Evolutionary conservation across 1,284 basidiomycete species (phyloP).

Genomic region (Peniophora sp.): DNA sequence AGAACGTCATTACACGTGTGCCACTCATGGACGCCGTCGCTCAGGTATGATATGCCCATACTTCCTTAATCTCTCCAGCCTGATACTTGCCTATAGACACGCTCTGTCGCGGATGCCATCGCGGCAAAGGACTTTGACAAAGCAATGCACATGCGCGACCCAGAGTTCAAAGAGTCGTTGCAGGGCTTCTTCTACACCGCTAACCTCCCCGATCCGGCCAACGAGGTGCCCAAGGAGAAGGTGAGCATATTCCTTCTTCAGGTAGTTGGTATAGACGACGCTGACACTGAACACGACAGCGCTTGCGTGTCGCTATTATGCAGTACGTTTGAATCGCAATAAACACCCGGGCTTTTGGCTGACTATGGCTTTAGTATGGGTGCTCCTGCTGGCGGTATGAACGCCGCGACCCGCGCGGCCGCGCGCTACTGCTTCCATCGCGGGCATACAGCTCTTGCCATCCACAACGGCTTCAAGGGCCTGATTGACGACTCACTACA

Average conservation of each 20-base stretch:
- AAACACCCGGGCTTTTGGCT: neutral
- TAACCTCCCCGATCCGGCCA: conserved; percentile 43
- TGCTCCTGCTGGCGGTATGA: conserved; percentile 98
- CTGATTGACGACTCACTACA: conserved; percentile 84
- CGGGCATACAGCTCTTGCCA: conserved; percentile 85
- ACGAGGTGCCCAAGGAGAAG: conserved; percentile 56
- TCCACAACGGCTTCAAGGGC: conserved; percentile 95
- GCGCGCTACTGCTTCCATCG: conserved; percentile 90
- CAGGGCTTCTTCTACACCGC: conserved; percentile 80
- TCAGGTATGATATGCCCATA: conserved; percentile 41
- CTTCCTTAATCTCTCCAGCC: neutral
- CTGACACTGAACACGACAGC: conserved; percentile 30
- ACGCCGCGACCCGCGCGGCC: conserved; percentile 92
- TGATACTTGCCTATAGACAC: conserved; percentile 48
- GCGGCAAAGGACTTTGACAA: conserved; percentile 78
- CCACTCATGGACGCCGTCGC: conserved; percentile 91
- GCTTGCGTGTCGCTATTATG: conserved; percentile 85
- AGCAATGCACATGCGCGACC: conserved; percentile 85
- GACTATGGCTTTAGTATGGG: conserved; percentile 59
- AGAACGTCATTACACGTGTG: conserved; percentile 92
- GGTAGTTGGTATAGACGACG: neutral
- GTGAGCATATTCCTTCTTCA: conserved; percentile 27
- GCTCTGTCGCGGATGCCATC: conserved; percentile 80
- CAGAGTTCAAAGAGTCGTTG: conserved; percentile 86
- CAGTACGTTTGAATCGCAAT: conserved; percentile 64